Percentiles rank a stretch among this genome's conserved stretches.
Conservation (phyloP, 2,329 filamentous ascomycete species). For the Sphaerulina populicola region DNA sequence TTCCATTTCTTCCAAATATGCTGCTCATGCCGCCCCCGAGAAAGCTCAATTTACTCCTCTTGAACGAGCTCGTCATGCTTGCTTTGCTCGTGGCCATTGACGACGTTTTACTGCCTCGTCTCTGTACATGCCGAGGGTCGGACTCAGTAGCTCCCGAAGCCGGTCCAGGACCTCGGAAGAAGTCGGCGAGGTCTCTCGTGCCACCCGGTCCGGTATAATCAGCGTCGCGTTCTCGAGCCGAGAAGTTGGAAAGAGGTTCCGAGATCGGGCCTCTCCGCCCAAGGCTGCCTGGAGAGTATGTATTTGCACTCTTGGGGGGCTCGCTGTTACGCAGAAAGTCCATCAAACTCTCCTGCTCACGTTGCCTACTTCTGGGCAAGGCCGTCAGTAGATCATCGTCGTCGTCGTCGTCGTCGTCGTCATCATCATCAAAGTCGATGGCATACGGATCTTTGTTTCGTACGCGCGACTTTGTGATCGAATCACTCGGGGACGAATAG, state of each 20-base stretch:
- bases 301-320: constrained; percentile 42
- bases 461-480: constrained; percentile 54
- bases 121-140: not conserved
- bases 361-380: constrained; percentile 35
- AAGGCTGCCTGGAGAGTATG: constrained; percentile 3
- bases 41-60: constrained; percentile 6
- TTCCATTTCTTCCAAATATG: constrained; percentile 4
- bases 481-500: constrained; percentile 1
- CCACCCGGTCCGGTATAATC: constrained; percentile 7
- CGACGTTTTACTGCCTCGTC: constrained; percentile 1
- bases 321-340: constrained; percentile 65
- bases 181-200: constrained; percentile 18
- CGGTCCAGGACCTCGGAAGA: constrained; percentile 15
- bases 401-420: constrained; percentile 33
- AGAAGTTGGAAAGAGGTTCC: constrained; percentile 11
- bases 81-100: constrained; percentile 6
- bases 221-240: constrained; percentile 10
- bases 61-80: constrained; percentile 5
- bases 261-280: constrained; percentile 15
- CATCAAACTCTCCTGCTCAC: constrained; percentile 56
- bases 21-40: constrained; percentile 4
- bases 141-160: not conserved
- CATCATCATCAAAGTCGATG: constrained; percentile 61
- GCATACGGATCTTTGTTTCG: constrained; percentile 84
- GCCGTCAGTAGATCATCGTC: constrained; percentile 40